These are phyloP conservation scores for Wilhelminamyces savonicus DNA, from an alignment of 805 yeast genomes.

Conservation along the genomic window DNA sequence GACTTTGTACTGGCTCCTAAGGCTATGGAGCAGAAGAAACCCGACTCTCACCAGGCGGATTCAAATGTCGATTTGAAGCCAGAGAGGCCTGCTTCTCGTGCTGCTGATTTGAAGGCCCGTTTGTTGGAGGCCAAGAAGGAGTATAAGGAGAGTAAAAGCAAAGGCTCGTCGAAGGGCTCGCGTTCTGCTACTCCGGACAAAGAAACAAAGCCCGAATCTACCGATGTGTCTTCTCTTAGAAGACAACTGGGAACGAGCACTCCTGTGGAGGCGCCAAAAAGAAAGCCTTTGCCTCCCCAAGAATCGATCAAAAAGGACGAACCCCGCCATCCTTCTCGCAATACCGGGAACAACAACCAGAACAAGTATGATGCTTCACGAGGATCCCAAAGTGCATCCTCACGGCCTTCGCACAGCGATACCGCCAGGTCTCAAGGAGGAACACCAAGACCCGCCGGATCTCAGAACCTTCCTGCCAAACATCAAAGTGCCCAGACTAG, in stretches of 20 bases:
- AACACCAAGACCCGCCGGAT: no score
- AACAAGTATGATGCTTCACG: no score
- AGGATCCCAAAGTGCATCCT: no score
- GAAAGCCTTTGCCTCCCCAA: constrained; percentile 20
- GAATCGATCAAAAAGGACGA: constrained; percentile 7
- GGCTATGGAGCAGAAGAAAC: constrained; percentile 4
- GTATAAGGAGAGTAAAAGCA: constrained; percentile 5
- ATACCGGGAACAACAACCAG: no score
- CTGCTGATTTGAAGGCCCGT: constrained; percentile 14
- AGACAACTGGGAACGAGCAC: constrained; percentile 1
- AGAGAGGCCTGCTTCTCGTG: no score
- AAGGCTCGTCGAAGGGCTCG: not conserved
- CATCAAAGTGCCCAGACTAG: no score
- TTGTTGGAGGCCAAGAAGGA: constrained; percentile 19
- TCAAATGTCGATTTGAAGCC: constrained; percentile 1
- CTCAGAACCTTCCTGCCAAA: no score
- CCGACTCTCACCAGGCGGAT: constrained; percentile 6
- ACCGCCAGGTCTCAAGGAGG: no score
- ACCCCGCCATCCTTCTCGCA: constrained; percentile 1
- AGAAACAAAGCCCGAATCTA: not conserved
- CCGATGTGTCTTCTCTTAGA: no score
- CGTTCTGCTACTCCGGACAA: constrained; percentile 1
- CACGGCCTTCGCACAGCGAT: no score
- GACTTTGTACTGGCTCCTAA: no score
- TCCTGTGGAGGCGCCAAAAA: constrained; percentile 4